Conservation (phyloP, 1,284 basidiomycete species). For the Exobasidium rhododendri region DNA sequence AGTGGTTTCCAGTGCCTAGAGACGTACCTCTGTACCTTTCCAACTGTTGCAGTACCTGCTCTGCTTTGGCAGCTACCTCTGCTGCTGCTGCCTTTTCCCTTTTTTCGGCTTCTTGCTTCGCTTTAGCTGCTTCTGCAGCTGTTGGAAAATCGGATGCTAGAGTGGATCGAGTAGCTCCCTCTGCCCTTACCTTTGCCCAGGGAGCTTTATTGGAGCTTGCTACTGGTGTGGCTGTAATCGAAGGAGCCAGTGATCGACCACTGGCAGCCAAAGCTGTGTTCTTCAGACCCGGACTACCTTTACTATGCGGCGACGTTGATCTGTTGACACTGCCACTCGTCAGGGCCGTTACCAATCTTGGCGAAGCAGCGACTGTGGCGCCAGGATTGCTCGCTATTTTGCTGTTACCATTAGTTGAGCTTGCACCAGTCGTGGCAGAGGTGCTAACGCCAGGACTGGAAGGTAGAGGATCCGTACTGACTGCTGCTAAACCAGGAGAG, state of each 20-base stretch:
- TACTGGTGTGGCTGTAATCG: constrained; percentile 19
- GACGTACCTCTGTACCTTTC: constrained; percentile 49
- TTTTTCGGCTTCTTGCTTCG: constrained; percentile 46
- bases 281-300: constrained; percentile 33
- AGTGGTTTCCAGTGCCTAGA: constrained; percentile 41
- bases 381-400: background rate
- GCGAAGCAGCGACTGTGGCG: constrained; percentile 14
- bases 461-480: background rate
- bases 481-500: background rate
- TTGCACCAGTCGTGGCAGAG: background rate
- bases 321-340: constrained; percentile 16
- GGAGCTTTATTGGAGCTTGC: constrained; percentile 32
- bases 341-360: constrained; percentile 36
- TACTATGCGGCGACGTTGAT: constrained; percentile 25
- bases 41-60: constrained; percentile 36
- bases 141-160: constrained; percentile 45
- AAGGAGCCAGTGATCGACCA: constrained; percentile 16
- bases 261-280: constrained; percentile 33
- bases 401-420: background rate
- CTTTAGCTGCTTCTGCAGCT: constrained; percentile 46
- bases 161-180: background rate
- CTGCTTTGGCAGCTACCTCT: constrained; percentile 34
- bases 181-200: constrained; percentile 35
- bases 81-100: constrained; percentile 39
- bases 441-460: background rate